These are phyloP conservation scores for Plasmodium fragile DNA, from an alignment of 169 alveolate genomes.

Conservation along the genomic window DNA sequence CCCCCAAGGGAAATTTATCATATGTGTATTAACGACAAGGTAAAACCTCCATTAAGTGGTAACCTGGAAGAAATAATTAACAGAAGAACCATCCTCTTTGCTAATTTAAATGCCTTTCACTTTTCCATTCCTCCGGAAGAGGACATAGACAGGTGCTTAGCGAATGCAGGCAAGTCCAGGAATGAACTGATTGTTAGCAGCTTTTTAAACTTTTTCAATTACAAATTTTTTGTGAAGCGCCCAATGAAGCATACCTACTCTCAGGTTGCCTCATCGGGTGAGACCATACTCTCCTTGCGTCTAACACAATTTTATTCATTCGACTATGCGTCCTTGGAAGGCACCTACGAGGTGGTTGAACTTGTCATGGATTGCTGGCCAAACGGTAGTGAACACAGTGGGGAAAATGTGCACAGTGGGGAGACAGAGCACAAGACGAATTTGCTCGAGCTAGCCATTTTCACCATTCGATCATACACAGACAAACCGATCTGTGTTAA, in stretches of 20 bases:
- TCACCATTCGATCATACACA: constrained; percentile 24
- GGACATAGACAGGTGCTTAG: not conserved
- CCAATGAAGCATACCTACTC: not conserved
- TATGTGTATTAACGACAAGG: constrained; percentile 35
- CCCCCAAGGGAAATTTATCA: constrained; percentile 15
- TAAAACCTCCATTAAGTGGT: constrained; percentile 35
- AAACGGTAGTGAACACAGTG: not conserved
- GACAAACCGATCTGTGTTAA: constrained; percentile 16
- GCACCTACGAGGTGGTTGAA: constrained; percentile 10
- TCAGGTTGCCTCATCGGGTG: not conserved
- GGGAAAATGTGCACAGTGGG: not conserved
- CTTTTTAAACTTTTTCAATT: constrained; percentile 21
- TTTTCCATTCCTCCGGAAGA: constrained; percentile 34
- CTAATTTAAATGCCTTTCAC: constrained; percentile 17
- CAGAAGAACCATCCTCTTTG: constrained; percentile 12
- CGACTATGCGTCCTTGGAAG: not conserved
- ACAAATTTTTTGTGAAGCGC: constrained; percentile 19
- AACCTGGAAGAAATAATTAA: constrained; percentile 19
- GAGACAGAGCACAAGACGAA: not conserved
- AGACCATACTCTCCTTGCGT: not conserved
- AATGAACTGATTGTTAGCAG: constrained; percentile 30
- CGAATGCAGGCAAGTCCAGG: not conserved
- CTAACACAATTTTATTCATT: not conserved
- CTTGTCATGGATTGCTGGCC: not conserved
- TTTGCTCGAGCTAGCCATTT: constrained; percentile 29